A percentile compares a stretch with the other conserved stretches of the same genome.
Evolutionary conservation across 768 basidiomycete species (phyloP).

Genomic region (Leccinum boreale): DNA sequence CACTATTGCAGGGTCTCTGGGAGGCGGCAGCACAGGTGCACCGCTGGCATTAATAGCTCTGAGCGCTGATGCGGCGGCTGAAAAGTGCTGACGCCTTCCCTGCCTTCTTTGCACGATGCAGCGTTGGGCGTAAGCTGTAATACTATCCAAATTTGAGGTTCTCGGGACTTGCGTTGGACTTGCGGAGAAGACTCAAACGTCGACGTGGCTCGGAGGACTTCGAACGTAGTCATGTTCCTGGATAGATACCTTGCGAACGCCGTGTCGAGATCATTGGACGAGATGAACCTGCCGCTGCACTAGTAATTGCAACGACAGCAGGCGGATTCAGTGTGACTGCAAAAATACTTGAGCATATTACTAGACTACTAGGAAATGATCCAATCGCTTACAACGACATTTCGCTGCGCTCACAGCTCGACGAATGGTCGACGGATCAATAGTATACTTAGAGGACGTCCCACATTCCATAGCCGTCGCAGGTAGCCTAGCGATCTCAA

Average conservation of each 20-base stretch:
- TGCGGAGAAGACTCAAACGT: background rate
- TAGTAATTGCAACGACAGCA: too few species aligned
- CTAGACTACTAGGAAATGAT: too few species aligned
- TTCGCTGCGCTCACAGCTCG: too few species aligned
- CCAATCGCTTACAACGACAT: too few species aligned
- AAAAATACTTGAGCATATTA: too few species aligned
- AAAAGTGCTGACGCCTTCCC: background rate
- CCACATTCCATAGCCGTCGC: background rate
- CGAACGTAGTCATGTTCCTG: background rate
- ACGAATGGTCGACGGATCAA: too few species aligned
- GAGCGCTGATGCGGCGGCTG: background rate
- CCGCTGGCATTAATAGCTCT: background rate
- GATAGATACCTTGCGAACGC: background rate
- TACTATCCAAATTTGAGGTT: background rate
- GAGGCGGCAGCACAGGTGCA: background rate
- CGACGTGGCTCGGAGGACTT: background rate
- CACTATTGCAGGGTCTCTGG: background rate
- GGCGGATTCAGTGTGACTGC: too few species aligned
- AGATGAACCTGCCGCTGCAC: too few species aligned
- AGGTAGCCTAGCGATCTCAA: background rate
- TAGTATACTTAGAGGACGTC: too few species aligned
- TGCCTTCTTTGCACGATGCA: background rate
- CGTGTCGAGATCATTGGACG: background rate
- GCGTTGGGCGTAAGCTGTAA: background rate
- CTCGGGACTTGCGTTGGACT: background rate